Evolutionary conservation across 2,329 filamentous ascomycete genomes (phyloP).

Genomic region (Tolypocladium ovalisporum): DNA sequence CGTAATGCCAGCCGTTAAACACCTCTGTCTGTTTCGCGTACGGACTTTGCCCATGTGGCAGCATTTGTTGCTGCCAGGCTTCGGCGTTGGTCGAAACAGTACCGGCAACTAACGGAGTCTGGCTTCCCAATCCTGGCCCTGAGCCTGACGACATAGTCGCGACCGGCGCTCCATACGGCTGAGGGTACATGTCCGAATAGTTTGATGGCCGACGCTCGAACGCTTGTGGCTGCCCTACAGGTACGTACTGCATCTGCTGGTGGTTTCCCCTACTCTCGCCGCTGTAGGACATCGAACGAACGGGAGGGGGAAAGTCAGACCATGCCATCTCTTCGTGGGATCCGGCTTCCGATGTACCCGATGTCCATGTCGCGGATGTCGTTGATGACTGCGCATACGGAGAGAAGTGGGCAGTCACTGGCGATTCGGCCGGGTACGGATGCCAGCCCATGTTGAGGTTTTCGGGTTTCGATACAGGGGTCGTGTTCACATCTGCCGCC

Average conservation of each 20-base stretch:
- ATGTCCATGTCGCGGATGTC: constrained; percentile 30
- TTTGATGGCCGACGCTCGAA: constrained; percentile 32
- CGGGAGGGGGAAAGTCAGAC: constrained; percentile 28
- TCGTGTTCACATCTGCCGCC: constrained; percentile 27
- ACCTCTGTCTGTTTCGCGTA: constrained; percentile 26
- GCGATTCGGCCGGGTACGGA: constrained; percentile 37
- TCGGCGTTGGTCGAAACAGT: constrained; percentile 22
- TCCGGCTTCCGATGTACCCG: constrained; percentile 22
- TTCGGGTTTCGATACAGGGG: constrained; percentile 27
- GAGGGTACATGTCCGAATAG: constrained; percentile 33
- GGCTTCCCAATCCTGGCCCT: constrained; percentile 17
- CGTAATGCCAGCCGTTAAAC: constrained; percentile 27
- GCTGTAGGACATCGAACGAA: constrained; percentile 38
- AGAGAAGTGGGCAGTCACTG: constrained; percentile 38
- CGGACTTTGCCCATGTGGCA: constrained; percentile 18
- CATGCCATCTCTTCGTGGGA: constrained; percentile 34
- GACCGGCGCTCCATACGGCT: constrained; percentile 25
- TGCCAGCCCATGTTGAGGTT: constrained; percentile 37
- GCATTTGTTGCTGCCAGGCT: constrained; percentile 30
- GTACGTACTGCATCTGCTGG: constrained; percentile 26
- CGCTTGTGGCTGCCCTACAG: constrained; percentile 24
- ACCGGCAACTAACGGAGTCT: constrained; percentile 24
- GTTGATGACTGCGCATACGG: constrained; percentile 33
- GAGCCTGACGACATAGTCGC: constrained; percentile 23
- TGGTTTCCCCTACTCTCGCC: constrained; percentile 27